Evolutionary conservation across 2,329 filamentous ascomycete species (phyloP).

Genomic region (Verticillium albo-atrum): DNA sequence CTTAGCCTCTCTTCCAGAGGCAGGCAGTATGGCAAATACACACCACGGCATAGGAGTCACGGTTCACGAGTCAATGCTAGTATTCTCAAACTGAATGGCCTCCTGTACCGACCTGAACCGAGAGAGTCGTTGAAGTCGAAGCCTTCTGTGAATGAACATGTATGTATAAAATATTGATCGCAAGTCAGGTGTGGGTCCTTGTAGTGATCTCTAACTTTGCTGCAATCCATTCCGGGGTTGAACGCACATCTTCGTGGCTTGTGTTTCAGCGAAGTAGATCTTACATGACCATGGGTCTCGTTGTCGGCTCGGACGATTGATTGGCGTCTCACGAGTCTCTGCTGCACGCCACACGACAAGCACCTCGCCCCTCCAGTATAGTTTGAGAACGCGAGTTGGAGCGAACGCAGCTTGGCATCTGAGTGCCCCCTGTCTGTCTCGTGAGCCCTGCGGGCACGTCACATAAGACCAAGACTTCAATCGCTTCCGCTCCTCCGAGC

Average conservation of each 20-base stretch:
- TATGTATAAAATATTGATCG: neutral
- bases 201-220: too few species aligned
- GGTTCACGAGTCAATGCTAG: constrained; percentile 1
- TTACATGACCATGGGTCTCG: neutral
- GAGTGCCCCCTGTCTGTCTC: too few species aligned
- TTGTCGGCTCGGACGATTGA: neutral
- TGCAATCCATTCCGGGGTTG: too few species aligned
- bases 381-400: too few species aligned
- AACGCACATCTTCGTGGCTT: neutral
- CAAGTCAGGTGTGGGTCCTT: neutral
- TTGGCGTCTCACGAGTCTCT: neutral
- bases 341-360: too few species aligned
- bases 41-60: neutral
- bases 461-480: neutral
- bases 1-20: neutral
- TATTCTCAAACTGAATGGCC: neutral
- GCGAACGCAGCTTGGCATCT: too few species aligned
- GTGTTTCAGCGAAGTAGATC: neutral
- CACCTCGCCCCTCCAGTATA: too few species aligned
- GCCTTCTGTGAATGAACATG: neutral
- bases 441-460: too few species aligned
- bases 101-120: too few species aligned
- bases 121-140: too few species aligned
- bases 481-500: neutral
- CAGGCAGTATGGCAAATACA: constrained; percentile 1